Base-by-base conservation (phyloP, 148 eudicot genomes). In the Rhododendron ovatum region DNA sequence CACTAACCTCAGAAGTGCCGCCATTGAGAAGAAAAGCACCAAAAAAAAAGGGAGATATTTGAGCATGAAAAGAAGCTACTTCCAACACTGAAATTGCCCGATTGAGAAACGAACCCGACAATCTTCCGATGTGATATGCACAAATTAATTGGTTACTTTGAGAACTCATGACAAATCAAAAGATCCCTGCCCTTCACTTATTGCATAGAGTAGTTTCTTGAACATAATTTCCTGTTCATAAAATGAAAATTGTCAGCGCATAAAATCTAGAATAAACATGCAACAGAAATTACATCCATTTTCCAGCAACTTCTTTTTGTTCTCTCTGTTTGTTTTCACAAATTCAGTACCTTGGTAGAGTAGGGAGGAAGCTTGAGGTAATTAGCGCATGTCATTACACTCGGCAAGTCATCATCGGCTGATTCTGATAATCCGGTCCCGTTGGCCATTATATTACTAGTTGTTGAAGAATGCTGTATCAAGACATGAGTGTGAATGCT, bases 341-440 rank as follows among this genome's bases (percentile, higher is more conserved):
- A 35, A 11, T 22, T 24, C 13, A 22, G 37, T 88, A 95, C 98
- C 94, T 95, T 97, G 82, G 95, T 93, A 3, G 99, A 97, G 84
- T 95, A 97, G 20, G 98, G 98, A 75, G 99, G 99, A 84, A 97
- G 99, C 91, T 97, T 97, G 65, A 97, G 93, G 90, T 97, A 95
- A 89, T 97, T 97, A 78, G 99, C 98, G 84, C 98, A 97, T 26
- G 99, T 97, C 99, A 97, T 97, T 79, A 97, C 99, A 88, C 99
- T 97, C 1, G 99, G 99, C 87, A 97, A 90, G 82, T 97, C 99
- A 82, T 93, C 93, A 88, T 97, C 99, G 0, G 95, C 94, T 85
- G 92, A 84, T 85, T 97, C 96, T 82, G 92, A 91, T 84, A 84
- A 82, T 33, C 93, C 94, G 20, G 88, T 71, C 77, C 90, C 95